Percentiles rank a stretch among this genome's conserved stretches.
Conservation (phyloP, 208 protist genomes). For the Leishmania tropica region DNA sequence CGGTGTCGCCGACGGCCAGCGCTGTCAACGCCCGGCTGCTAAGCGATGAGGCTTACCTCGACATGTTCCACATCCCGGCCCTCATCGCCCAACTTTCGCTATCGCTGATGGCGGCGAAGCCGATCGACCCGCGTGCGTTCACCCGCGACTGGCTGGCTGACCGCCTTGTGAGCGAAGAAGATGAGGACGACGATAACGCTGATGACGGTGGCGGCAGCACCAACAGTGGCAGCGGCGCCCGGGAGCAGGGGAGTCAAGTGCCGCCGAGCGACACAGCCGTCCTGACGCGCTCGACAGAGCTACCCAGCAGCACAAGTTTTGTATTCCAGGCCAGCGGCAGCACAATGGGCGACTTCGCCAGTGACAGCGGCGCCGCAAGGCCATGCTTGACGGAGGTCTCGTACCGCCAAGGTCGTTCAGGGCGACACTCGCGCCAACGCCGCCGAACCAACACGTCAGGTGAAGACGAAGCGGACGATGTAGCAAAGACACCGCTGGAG, state of each 20-base stretch:
- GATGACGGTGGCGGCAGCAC: background rate
- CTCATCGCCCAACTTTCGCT: constrained; percentile 54
- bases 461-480: background rate
- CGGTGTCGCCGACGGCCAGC: background rate
- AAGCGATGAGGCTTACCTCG: constrained; percentile 66
- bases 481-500: background rate
- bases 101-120: constrained; percentile 60
- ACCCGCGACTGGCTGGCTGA: constrained; percentile 62
- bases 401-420: background rate
- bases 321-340: constrained; percentile 5
- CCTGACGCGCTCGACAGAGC: background rate
- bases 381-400: background rate
- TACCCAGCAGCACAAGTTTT: constrained; percentile 12
- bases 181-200: constrained; percentile 13
- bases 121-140: constrained; percentile 64
- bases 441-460: background rate
- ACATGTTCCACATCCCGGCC: constrained; percentile 45
- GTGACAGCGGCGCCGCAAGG: background rate
- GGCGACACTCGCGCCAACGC: background rate
- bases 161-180: constrained; percentile 33
- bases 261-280: background rate
- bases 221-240: background rate
- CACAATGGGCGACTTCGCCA: background rate
- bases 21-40: constrained; percentile 15
- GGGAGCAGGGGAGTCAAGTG: background rate